These are phyloP conservation scores for Knufia fluminis DNA, from an alignment of 2,329 filamentous ascomycete genomes.

Conservation along the genomic window DNA sequence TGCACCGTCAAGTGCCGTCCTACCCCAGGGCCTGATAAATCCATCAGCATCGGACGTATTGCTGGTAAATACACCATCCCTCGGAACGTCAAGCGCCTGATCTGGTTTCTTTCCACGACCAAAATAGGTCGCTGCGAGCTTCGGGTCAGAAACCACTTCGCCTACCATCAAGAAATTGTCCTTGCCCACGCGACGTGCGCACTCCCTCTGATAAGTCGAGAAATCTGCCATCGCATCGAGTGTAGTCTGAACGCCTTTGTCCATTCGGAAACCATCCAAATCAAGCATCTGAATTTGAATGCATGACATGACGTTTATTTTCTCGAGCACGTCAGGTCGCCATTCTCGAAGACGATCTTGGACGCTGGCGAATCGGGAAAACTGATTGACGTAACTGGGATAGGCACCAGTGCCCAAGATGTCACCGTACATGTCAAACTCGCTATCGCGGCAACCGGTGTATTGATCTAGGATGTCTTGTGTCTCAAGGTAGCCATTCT, in stretches of 20 bases:
- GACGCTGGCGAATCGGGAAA: slow-evolving; percentile 59
- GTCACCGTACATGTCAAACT: slow-evolving; percentile 58
- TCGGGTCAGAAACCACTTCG: slow-evolving; percentile 55
- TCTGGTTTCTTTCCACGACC: slow-evolving; percentile 51
- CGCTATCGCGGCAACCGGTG: slow-evolving; percentile 51
- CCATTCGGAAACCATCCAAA: slow-evolving; percentile 58
- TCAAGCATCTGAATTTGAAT: slow-evolving; percentile 55
- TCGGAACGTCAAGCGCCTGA: slow-evolving; percentile 40
- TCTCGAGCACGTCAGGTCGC: slow-evolving; percentile 48
- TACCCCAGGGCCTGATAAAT: slow-evolving; percentile 43
- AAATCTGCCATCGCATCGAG: slow-evolving; percentile 53
- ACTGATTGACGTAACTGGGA: slow-evolving; percentile 53
- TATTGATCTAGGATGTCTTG: slow-evolving; percentile 39
- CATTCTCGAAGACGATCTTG: slow-evolving; percentile 60
- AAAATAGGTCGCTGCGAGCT: slow-evolving; percentile 51
- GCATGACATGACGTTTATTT: slow-evolving; percentile 53
- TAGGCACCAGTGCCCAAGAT: slow-evolving; percentile 55
- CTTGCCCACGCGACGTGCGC: slow-evolving; percentile 49
- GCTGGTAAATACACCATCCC: slow-evolving; percentile 41
- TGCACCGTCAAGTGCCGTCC: slow-evolving; percentile 45
- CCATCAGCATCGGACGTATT: slow-evolving; percentile 34
- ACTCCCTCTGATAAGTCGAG: slow-evolving; percentile 47
- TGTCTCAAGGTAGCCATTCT: slow-evolving; percentile 44
- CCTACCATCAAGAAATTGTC: slow-evolving; percentile 56
- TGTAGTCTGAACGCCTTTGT: slow-evolving; percentile 57